Percentiles rank a stretch among this genome's conserved stretches.
phyloP scores from a whole-genome alignment of 495 filamentous ascomycete genomes.

The Talaromyces proteolyticus region DNA sequence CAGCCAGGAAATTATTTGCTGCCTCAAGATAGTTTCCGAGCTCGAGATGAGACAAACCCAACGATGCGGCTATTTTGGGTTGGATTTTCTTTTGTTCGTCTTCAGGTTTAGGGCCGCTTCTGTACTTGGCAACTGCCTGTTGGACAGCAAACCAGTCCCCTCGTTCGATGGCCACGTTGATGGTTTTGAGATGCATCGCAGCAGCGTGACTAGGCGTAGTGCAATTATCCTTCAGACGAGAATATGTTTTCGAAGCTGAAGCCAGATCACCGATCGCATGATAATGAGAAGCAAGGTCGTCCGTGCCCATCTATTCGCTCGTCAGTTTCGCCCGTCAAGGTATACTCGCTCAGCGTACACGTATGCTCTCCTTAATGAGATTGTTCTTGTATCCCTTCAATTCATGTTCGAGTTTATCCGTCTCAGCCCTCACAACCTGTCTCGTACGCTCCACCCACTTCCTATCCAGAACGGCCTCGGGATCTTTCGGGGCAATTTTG shows the following conservation, averaged over 20 bases:
- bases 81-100: constrained; percentile 47
- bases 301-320: constrained; percentile 60
- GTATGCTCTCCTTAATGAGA: constrained; percentile 92
- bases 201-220: constrained; percentile 63
- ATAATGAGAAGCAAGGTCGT: constrained; percentile 66
- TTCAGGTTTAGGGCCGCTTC: constrained; percentile 45
- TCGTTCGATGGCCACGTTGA: constrained; percentile 62
- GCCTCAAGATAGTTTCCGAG: constrained; percentile 62
- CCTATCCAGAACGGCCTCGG: constrained; percentile 58
- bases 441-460: constrained; percentile 63
- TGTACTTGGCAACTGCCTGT: constrained; percentile 21
- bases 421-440: constrained; percentile 58
- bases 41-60: constrained; percentile 67
- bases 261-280: constrained; percentile 57
- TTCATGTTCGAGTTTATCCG: constrained; percentile 70
- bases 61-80: constrained; percentile 60
- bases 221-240: constrained; percentile 70
- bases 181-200: constrained; percentile 63
- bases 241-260: constrained; percentile 60
- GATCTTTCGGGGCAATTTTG: constrained; percentile 58
- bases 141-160: constrained; percentile 60
- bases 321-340: background rate
- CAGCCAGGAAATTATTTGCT: constrained; percentile 62
- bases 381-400: constrained; percentile 96
- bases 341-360: constrained; percentile 45